A percentile compares a stretch with the other conserved stretches of the same genome.
These are phyloP conservation scores for Mortierella sp. DNA, from an alignment of 371 early-diverging fungal genomes.

Conservation along the genomic window DNA sequence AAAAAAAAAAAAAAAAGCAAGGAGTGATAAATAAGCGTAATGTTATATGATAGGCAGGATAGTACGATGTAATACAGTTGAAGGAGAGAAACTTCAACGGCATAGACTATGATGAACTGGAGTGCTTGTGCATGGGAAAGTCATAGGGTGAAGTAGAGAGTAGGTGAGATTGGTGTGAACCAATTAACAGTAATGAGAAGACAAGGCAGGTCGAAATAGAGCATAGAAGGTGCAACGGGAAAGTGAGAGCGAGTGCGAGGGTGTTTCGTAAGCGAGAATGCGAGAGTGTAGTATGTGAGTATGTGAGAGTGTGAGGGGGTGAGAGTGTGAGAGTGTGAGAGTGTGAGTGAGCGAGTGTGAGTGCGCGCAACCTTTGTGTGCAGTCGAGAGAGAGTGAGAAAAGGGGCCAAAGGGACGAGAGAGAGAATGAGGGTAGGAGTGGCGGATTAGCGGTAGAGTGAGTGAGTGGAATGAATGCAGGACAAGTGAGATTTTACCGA, in stretches of 20 bases:
- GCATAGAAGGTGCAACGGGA: not conserved
- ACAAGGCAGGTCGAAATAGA: not conserved
- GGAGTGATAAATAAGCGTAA: not conserved
- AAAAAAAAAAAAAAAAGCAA: conserved; percentile 1
- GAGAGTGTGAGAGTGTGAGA: not conserved
- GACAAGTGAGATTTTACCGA: not conserved
- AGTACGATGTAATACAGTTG: conserved; percentile 1
- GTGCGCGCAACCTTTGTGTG: no score
- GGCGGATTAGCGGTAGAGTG: not conserved
- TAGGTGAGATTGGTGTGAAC: not conserved
- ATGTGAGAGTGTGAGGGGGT: not conserved
- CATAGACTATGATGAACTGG: not conserved
- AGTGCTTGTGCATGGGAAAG: conserved; percentile 7
- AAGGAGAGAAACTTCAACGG: not conserved
- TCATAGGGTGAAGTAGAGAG: not conserved
- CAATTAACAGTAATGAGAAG: not conserved
- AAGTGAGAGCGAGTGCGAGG: not conserved
- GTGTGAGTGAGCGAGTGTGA: not conserved
- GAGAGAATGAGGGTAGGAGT: not conserved
- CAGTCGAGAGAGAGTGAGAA: not conserved
- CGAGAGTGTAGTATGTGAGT: not conserved
- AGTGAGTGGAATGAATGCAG: not conserved
- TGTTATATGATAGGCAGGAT: not conserved
- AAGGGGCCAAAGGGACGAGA: not conserved
- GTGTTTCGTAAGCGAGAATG: not conserved